A percentile compares a stretch with the other conserved stretches of the same genome.
These are phyloP conservation scores for Proliferodiscus dingleyae DNA, from an alignment of 2,329 filamentous ascomycete species.

Conservation along the genomic window DNA sequence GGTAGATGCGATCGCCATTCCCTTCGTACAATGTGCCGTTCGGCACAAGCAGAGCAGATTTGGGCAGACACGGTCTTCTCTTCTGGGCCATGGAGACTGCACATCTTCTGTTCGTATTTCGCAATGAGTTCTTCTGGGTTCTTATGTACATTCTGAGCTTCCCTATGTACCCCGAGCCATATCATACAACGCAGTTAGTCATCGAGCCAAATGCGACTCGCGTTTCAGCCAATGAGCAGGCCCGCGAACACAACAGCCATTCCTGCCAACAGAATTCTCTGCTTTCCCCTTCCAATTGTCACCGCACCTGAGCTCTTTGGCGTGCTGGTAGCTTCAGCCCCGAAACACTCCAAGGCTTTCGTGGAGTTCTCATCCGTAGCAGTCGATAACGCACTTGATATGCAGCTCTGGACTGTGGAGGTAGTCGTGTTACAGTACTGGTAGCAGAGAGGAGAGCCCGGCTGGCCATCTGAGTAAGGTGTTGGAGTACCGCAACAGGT, in stretches of 20 bases:
- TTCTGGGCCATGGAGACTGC: too few species aligned
- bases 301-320: neutral
- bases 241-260: neutral
- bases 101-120: too few species aligned
- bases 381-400: neutral
- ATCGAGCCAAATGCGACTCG: too few species aligned
- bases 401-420: neutral
- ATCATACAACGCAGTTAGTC: too few species aligned
- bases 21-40: too few species aligned
- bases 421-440: neutral
- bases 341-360: neutral
- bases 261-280: neutral
- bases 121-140: too few species aligned
- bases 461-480: neutral
- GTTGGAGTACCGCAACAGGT: neutral
- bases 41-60: too few species aligned
- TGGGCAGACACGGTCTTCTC: too few species aligned
- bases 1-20: too few species aligned
- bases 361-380: neutral
- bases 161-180: too few species aligned
- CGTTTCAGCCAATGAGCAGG: neutral
- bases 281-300: neutral
- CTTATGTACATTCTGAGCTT: too few species aligned
- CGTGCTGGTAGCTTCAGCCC: neutral
- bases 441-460: neutral